Evolutionary conservation across 139 green algal genomes (phyloP), one percentile per base, ranked within the genome.

Genomic region (Volvox africanus): DNA sequence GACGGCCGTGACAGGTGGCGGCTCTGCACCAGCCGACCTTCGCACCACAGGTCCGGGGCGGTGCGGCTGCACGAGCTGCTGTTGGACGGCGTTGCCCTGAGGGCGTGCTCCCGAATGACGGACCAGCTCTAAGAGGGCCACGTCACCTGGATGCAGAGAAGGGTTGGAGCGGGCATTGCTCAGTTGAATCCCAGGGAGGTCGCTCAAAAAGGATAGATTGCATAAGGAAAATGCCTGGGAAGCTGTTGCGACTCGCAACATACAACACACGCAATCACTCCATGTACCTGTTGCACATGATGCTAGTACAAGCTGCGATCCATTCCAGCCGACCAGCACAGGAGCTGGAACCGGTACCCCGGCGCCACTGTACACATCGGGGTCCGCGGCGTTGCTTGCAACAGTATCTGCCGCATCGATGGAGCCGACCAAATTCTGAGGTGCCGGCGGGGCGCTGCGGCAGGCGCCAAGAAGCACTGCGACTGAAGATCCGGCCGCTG

Each of bases 1-100:
- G 18, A 81, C 84, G 26, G 67, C 68, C 3, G 84, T 89, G 68
- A 69, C 84, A 12, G 84, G 84, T 35, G 84, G 84, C 36, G 84
- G 68, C 36, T 89, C 84, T 5, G 68, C 84, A n/a, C 84, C 84
- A 17, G 84, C 84, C 1, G 84, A 35, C 67, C 67, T 36, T 37
- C 84, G 22, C 24, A 84, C 78, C 36, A 37, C 1, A 37, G 78
- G 50, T 12, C 28, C n/a, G 1, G 28, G 17, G 78, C 16, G 17
- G 78, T 19, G 36, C 78, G 62, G 78, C 35, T 65, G 78, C 26
- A 28, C 36, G 35, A 68, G 79, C 79, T 61, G 26, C 18, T 68
- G 79, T 50, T 61, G n/a, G 14, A 32, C 28, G 17, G 50, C 28
- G 50, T 11, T 20, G 28, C 50, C 80, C 26, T 65, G 26, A 18